phyloP scores from a whole-genome alignment of 768 basidiomycete species.

The Leccinum boreale region DNA sequence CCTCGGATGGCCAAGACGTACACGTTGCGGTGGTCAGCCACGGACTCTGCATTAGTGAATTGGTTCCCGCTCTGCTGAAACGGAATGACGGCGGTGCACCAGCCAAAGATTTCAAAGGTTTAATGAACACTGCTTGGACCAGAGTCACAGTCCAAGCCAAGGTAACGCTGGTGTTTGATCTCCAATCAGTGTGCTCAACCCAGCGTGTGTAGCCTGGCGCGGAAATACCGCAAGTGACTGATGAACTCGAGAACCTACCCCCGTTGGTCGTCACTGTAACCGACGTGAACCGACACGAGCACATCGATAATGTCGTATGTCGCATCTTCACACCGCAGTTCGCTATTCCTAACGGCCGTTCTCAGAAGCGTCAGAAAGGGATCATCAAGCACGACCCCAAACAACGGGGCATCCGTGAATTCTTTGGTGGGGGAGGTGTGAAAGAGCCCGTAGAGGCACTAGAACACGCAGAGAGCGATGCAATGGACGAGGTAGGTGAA shows the following conservation, averaged over 20 bases:
- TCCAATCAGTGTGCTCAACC: neutral
- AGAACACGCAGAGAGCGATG: slow-evolving; percentile 25
- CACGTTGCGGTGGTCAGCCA: slow-evolving; percentile 75
- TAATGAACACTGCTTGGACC: slow-evolving; percentile 72
- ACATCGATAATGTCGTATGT: slow-evolving; percentile 57
- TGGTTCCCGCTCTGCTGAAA: slow-evolving; percentile 49
- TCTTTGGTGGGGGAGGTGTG: slow-evolving; percentile 49
- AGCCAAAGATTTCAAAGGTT: slow-evolving; percentile 40
- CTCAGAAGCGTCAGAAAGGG: slow-evolving; percentile 64
- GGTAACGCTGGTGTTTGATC: slow-evolving; percentile 31
- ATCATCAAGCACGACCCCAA: slow-evolving; percentile 77
- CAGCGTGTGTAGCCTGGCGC: slow-evolving; percentile 27
- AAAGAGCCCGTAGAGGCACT: slow-evolving; percentile 12
- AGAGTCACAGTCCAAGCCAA: slow-evolving; percentile 47
- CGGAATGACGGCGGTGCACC: slow-evolving; percentile 35
- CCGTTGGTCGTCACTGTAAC: slow-evolving; percentile 44
- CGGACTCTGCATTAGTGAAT: slow-evolving; percentile 64
- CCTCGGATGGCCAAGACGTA: slow-evolving; percentile 35
- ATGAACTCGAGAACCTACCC: slow-evolving; percentile 24
- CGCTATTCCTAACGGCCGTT: slow-evolving; percentile 20
- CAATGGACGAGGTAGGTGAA: slow-evolving; percentile 22
- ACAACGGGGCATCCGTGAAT: slow-evolving; percentile 72
- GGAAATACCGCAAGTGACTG: slow-evolving; percentile 19
- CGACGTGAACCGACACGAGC: slow-evolving; percentile 53
- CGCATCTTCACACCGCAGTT: neutral